These are phyloP conservation scores for Mayamaea pseudoterrestris DNA, from an alignment of 108 stramenopile species.

Conservation along the genomic window DNA sequence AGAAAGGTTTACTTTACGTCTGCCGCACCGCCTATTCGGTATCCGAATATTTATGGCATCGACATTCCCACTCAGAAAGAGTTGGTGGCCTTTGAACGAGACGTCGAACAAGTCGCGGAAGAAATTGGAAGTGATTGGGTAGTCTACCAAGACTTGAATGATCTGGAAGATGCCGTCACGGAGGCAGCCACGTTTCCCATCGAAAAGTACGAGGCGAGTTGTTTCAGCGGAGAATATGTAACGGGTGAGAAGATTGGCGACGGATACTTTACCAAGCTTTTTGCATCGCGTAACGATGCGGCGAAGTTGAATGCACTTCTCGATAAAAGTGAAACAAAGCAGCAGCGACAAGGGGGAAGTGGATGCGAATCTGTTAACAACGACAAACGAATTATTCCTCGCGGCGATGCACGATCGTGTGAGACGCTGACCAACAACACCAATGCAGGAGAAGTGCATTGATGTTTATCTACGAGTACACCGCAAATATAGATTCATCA, in stretches of 20 bases:
- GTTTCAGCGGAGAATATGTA: constrained; percentile 92
- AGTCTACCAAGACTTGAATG: constrained; percentile 59
- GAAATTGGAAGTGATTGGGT: constrained; percentile 92
- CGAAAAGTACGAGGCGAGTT: constrained; percentile 80
- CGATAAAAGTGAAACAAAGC: not conserved
- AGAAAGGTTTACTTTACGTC: constrained; percentile 88
- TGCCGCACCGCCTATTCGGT: constrained; percentile 96
- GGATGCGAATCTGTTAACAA: constrained; percentile 70
- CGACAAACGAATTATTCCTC: constrained; percentile 27
- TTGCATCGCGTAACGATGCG: constrained; percentile 61
- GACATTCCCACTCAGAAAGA: constrained; percentile 95
- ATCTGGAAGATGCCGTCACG: constrained; percentile 61
- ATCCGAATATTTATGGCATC: constrained; percentile 97
- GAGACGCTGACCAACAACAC: constrained; percentile 5
- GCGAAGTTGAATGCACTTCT: constrained; percentile 27
- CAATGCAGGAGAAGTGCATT: no score
- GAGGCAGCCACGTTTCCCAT: constrained; percentile 10
- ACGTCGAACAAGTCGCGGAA: constrained; percentile 78
- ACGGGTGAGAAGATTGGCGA: constrained; percentile 75
- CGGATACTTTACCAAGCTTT: constrained; percentile 65
- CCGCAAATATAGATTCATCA: no score
- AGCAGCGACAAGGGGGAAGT: constrained; percentile 46
- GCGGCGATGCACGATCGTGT: not conserved
- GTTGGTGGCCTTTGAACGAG: constrained; percentile 85
- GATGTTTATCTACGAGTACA: no score